Percentiles rank a stretch among this genome's conserved stretches.
Conservation (phyloP, 805 yeast genomes). For the Kodamaea kakaduensis region DNA sequence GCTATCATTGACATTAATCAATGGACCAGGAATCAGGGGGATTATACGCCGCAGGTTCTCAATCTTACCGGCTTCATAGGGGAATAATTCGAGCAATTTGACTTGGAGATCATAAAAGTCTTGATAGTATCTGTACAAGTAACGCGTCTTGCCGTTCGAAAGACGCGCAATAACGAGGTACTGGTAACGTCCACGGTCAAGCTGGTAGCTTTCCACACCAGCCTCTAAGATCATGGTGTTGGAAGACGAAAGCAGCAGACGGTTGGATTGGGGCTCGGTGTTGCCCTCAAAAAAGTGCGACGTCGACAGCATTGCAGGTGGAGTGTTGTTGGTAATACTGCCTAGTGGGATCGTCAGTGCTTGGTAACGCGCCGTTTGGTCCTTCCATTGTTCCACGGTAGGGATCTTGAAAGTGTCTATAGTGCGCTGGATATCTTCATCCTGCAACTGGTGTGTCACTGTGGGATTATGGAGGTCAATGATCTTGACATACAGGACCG, state of each 20-base stretch:
- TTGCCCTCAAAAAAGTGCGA: slow-evolving; percentile 32
- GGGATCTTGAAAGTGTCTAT: slow-evolving; percentile 73
- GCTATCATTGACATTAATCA: slow-evolving; percentile 81
- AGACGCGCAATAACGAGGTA: slow-evolving; percentile 67
- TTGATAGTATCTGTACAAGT: slow-evolving; percentile 84
- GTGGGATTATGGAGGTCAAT: slow-evolving; percentile 59
- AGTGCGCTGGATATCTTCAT: slow-evolving; percentile 42
- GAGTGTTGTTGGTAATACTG: slow-evolving; percentile 27
- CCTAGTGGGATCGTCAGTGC: slow-evolving; percentile 82
- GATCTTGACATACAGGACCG: slow-evolving; percentile 83
- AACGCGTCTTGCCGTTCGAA: slow-evolving; percentile 63
- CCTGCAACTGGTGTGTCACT: slow-evolving; percentile 43
- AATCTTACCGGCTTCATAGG: slow-evolving; percentile 87
- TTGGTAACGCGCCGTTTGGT: slow-evolving; percentile 83
- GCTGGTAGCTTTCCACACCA: slow-evolving; percentile 71
- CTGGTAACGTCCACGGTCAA: slow-evolving; percentile 87
- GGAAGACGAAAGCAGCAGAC: slow-evolving; percentile 30
- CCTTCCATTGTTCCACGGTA: slow-evolving; percentile 94
- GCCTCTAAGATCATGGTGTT: slow-evolving; percentile 51
- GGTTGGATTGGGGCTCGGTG: slow-evolving; percentile 16
- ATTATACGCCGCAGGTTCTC: slow-evolving; percentile 72
- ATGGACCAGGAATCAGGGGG: slow-evolving; percentile 96
- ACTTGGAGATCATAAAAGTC: slow-evolving; percentile 95
- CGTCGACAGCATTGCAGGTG: slow-evolving; percentile 31
- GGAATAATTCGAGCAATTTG: slow-evolving; percentile 73